Conservation (phyloP, 2,329 filamentous ascomycete genomes). For the Neopestalotiopsis sp. region DNA sequence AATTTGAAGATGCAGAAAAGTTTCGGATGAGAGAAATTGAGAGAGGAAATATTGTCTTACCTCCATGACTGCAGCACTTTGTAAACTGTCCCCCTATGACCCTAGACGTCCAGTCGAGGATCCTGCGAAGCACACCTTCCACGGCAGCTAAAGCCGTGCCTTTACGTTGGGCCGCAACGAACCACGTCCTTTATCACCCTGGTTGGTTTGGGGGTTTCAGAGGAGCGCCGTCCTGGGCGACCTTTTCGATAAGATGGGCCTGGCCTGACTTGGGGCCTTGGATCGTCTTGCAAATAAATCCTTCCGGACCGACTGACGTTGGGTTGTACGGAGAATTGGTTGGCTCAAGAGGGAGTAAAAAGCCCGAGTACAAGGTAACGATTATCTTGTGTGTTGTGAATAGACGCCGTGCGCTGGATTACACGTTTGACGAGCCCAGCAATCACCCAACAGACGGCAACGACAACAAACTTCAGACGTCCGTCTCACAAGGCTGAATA, state of each 20-base stretch:
- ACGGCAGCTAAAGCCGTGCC: constrained; percentile 5
- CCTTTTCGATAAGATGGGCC: background rate
- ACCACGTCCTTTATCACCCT: background rate
- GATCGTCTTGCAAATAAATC: background rate
- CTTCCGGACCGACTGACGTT: background rate
- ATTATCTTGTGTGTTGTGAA: background rate
- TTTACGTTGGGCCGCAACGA: background rate
- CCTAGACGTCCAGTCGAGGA: background rate
- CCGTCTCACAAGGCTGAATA: background rate
- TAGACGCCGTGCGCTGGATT: background rate
- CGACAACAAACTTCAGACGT: background rate
- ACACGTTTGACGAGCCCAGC: background rate
- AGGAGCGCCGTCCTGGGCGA: background rate
- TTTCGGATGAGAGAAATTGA: constrained; percentile 1
- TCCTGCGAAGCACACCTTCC: background rate
- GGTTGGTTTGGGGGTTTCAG: background rate
- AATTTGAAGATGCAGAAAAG: constrained; percentile 9
- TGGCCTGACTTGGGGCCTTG: background rate
- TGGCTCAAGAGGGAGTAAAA: background rate
- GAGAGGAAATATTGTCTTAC: constrained; percentile 31
- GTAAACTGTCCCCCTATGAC: background rate
- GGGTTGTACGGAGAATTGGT: background rate
- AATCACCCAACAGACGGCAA: background rate
- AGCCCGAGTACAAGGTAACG: background rate
- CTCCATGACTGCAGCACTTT: constrained; percentile 25